Evolutionary conservation across 805 yeast genomes (phyloP), one percentile per base, ranked within the genome.

Genomic region (Blastobotrys americana): DNA sequence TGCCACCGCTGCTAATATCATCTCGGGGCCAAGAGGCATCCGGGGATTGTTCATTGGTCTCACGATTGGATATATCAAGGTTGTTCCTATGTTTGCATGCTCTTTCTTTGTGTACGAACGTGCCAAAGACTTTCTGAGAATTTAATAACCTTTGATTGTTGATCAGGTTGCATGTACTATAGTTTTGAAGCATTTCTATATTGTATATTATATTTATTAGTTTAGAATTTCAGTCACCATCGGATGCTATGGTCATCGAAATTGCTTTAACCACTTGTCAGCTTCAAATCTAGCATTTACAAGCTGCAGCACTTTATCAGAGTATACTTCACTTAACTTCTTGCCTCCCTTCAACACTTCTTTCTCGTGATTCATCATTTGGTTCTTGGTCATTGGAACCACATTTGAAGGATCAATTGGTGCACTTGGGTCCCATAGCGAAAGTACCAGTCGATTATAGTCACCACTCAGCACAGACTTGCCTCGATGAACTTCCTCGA

Each of bases 61-160:
- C 56, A 82, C 93, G 53, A 90, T 93, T 54, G 99, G 99, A 0
- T 93, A 88, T 63, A 76, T 93, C 55, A 93, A 93, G 64, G 95
- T 93, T 28, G 78, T 85, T 16, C 98, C 98, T 5, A 93, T 93
- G 98, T 90, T 82, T 57, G 95, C 97, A 31, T 89, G 97, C 63
- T 82, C 96, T 13, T 90, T 90, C 64, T 89, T 78, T 60, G 96
- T 90, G 31, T 93, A 93, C 65, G 98, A 90, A 65, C 72, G 96
- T 47, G 72, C 81, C 66, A 93, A 93, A 67, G 68, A 68, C 54
- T 63, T 71, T 43, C 64, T 93, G 43, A 84, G 85, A 36, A 84
- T 88, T n/a, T n/a, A n/a, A n/a, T n/a, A n/a, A n/a, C n/a, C n/a
- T n/a, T n/a, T 42, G 34, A 35, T 34, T 5, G 18, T 15, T 10